Base-by-base conservation (phyloP, 352 stramenopile genomes). In the Saprolegnia parasitica region DNA sequence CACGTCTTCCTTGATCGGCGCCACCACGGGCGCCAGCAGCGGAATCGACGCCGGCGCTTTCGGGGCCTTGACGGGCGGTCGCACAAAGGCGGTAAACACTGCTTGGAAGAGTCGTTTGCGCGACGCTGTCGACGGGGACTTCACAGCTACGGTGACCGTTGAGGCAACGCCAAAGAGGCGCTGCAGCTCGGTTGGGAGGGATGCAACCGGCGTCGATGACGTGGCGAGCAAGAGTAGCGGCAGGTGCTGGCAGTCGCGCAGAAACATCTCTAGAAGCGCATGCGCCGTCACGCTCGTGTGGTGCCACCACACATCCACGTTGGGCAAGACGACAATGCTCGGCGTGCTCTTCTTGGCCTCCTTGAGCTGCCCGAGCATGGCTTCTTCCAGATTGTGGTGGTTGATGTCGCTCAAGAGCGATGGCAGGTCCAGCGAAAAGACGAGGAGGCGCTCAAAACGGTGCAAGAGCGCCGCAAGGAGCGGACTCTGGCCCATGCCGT, bases 351-450 rank as follows among this genome's bases (percentile, higher is more conserved):
- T 89, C 37, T 89, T 83, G 4, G 86, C 87, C 74, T 95, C 86
- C 0, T 73, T 80, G 16, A 96, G 75, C 32, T 80, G 75, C 37
- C 77, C 72, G 23, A 94, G 83, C 37, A 96, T 74, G n/a, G 88
- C 86, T 79, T 95, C 88, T 73, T 92, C 82, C 0, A 81, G 72
- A 49, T 76, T 74, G 35, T 89, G 80, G 5, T 83, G 76, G 68
- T 90, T 89, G 4, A 78, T 72, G 57, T 93, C 83, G 3, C 82
- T 78, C 13, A 96, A 76, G 0, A 94, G 73, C 15, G 82, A 90
- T 37, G 86, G 82, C 62, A 92, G 90, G 58, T 95, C 84, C 9
- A 96, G 71, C 6, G 85, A 91, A 35, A 95, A 88, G 60, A 91
- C 82, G 0, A 83, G 86, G 10, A 93, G 67, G 9, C 83, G 81